phyloP scores from a whole-genome alignment of 495 filamentous ascomycete genomes.

The Penicillium paradoxum region DNA sequence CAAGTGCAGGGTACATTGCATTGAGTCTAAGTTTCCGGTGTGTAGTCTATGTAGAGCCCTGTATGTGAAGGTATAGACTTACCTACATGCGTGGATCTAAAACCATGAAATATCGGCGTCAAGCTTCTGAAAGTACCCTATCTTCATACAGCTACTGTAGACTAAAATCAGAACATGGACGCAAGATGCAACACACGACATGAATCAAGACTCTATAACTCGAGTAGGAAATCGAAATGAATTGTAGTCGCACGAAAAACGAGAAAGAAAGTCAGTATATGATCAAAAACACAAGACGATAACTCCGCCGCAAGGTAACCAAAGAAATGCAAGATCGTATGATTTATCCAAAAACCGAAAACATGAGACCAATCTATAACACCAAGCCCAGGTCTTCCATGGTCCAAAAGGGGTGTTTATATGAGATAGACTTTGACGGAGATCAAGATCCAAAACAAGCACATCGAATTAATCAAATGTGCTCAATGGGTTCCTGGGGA shows the following conservation, averaged over 20 bases:
- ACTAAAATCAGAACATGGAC: background rate
- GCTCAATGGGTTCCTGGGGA: constrained; percentile 81
- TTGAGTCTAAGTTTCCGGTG: background rate
- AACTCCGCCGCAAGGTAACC: constrained; percentile 4
- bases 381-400: background rate
- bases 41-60: background rate
- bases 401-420: background rate
- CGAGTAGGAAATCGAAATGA: background rate
- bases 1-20: background rate
- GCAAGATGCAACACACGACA: background rate
- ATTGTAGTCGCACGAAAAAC: background rate
- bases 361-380: background rate
- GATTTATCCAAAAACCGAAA: background rate
- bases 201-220: background rate
- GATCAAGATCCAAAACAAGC: background rate
- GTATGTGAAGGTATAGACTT: background rate
- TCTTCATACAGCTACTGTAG: background rate
- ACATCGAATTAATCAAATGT: constrained; percentile 37
- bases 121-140: background rate
- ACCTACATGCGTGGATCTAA: background rate
- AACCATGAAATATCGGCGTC: background rate
- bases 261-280: background rate
- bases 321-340: constrained; percentile 4
- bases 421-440: background rate
- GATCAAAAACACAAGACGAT: background rate